phyloP scores from a whole-genome alignment of 495 filamentous ascomycete species.

The Podospora pseudopauciseta region DNA sequence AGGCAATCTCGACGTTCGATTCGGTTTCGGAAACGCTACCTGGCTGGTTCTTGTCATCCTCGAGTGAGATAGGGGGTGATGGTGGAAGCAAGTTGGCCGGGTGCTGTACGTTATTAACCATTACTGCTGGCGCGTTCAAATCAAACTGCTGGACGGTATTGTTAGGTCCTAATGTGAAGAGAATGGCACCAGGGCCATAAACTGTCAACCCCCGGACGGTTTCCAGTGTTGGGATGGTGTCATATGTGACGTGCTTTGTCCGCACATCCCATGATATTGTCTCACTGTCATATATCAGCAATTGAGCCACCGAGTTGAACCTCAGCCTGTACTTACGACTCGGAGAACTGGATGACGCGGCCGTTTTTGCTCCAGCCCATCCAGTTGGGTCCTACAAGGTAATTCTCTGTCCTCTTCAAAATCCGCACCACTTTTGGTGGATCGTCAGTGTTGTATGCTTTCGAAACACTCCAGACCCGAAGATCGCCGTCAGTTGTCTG shows the following conservation, averaged over 20 bases:
- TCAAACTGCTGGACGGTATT: conserved; percentile 93
- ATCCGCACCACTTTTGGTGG: conserved; percentile 82
- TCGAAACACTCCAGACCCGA: conserved; percentile 94
- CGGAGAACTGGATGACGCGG: conserved; percentile 85
- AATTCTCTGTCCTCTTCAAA: conserved; percentile 74
- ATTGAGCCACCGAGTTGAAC: not conserved
- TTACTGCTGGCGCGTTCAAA: conserved; percentile 67
- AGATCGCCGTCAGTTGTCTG: conserved; percentile 91
- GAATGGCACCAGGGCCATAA: conserved; percentile 82
- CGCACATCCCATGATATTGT: conserved; percentile 94
- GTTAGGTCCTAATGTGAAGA: conserved; percentile 88
- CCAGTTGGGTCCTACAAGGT: conserved; percentile 79
- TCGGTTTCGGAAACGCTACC: conserved; percentile 43
- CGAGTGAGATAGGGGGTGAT: conserved; percentile 71
- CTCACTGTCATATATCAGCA: conserved; percentile 55
- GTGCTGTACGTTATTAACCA: conserved; percentile 83
- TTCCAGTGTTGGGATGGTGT: conserved; percentile 79
- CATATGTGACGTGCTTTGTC: conserved; percentile 90
- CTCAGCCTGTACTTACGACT: conserved; percentile 62
- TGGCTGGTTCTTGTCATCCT: conserved; percentile 48
- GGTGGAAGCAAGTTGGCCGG: conserved; percentile 69
- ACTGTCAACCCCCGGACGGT: conserved; percentile 77
- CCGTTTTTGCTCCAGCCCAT: conserved; percentile 98
- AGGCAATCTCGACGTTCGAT: conserved; percentile 43
- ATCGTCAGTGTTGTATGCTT: conserved; percentile 69